These are phyloP conservation scores for Penicillium lividum DNA, from an alignment of 495 filamentous ascomycete genomes.

Conservation along the genomic window DNA sequence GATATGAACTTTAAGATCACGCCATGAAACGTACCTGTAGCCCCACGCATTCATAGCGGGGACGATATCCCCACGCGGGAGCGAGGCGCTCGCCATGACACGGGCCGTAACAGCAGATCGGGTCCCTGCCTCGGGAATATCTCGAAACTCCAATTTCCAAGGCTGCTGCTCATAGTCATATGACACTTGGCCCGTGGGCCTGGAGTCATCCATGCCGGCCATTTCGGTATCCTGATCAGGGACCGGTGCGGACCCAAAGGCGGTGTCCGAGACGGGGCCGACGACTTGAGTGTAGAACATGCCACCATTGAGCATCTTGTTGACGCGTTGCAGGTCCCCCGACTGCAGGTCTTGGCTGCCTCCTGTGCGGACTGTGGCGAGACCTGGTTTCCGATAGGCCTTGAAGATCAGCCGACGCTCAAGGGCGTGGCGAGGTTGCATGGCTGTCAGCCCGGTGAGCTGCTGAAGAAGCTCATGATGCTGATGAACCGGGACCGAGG, in stretches of 20 bases:
- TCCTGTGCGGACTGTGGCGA: slow-evolving; percentile 39
- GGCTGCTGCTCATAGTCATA: slow-evolving; percentile 44
- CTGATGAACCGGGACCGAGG: slow-evolving; percentile 48
- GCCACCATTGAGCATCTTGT: slow-evolving; percentile 51
- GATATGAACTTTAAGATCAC: slow-evolving; percentile 9
- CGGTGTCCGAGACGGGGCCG: slow-evolving; percentile 36
- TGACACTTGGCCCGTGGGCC: slow-evolving; percentile 1
- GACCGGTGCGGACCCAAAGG: slow-evolving; percentile 27
- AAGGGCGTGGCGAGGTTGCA: slow-evolving; percentile 60
- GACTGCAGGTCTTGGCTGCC: slow-evolving; percentile 47
- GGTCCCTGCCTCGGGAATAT: slow-evolving; percentile 53
- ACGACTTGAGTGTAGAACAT: slow-evolving; percentile 55
- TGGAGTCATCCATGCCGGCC: slow-evolving; percentile 30
- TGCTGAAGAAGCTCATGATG: slow-evolving; percentile 65
- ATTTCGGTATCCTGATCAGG: slow-evolving; percentile 34
- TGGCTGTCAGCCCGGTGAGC: slow-evolving; percentile 65
- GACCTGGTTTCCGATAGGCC: slow-evolving; percentile 52
- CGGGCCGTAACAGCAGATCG: slow-evolving; percentile 50
- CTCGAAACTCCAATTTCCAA: slow-evolving; percentile 55
- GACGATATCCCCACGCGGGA: slow-evolving; percentile 47
- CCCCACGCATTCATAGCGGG: slow-evolving; percentile 53
- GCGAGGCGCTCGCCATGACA: slow-evolving; percentile 44
- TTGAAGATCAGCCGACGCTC: slow-evolving; percentile 69
- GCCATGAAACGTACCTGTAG: slow-evolving; percentile 43
- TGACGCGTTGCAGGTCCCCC: slow-evolving; percentile 44